A percentile compares a stretch with the other conserved stretches of the same genome.
These are phyloP conservation scores for Aspergillus egyptiacus DNA, from an alignment of 495 filamentous ascomycete genomes.

Conservation along the genomic window DNA sequence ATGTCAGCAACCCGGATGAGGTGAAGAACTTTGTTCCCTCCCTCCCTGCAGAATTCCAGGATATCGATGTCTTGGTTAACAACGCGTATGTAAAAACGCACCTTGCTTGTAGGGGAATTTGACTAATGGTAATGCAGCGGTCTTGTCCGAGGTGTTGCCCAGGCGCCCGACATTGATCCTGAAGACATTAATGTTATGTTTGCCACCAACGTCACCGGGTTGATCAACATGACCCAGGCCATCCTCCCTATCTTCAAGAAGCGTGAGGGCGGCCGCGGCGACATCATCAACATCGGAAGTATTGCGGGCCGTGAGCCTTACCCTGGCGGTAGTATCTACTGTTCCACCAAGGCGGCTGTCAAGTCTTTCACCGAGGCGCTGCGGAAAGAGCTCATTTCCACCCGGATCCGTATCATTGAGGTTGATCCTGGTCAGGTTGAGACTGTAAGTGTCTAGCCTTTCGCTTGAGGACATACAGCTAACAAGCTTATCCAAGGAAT, in stretches of 20 bases:
- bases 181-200: slow-evolving; percentile 88
- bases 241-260: slow-evolving; percentile 79
- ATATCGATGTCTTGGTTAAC: slow-evolving; percentile 89
- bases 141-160: slow-evolving; percentile 79
- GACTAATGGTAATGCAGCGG: slow-evolving; percentile 49
- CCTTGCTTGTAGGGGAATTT: too few relatives aligned
- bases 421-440: slow-evolving; percentile 96
- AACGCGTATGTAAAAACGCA: slow-evolving; percentile 97
- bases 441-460: slow-evolving; percentile 53
- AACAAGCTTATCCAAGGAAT: slow-evolving; percentile 53
- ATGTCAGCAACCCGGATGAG: slow-evolving; percentile 76
- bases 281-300: slow-evolving; percentile 96
- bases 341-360: slow-evolving; percentile 91
- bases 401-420: slow-evolving; percentile 83
- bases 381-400: slow-evolving; percentile 81
- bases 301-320: slow-evolving; percentile 92
- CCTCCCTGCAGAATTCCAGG: slow-evolving; percentile 76
- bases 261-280: slow-evolving; percentile 75
- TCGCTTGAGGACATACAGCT: not conserved
- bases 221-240: slow-evolving; percentile 97
- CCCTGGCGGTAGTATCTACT: slow-evolving; percentile 89
- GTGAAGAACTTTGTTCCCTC: slow-evolving; percentile 66
- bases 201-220: slow-evolving; percentile 83
- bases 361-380: slow-evolving; percentile 83
- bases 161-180: slow-evolving; percentile 74